Evolutionary conservation across 1,284 basidiomycete species (phyloP).

Genomic region (Pseudozyma flocculosa): DNA sequence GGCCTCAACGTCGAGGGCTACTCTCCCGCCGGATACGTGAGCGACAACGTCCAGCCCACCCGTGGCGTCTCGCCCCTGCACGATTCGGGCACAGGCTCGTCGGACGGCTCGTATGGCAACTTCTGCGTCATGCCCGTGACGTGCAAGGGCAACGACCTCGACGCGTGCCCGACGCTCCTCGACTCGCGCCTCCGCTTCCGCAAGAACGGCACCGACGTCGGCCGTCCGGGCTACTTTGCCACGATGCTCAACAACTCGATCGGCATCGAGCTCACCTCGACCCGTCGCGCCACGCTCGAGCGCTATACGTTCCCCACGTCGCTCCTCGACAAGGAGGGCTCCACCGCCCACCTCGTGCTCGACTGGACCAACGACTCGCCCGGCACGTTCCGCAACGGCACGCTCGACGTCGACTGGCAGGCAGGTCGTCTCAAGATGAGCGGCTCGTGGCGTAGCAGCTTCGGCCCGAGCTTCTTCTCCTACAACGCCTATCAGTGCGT

Average conservation of each 20-base stretch:
- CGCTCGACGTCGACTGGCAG: conserved; percentile 28
- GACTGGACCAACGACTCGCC: conserved; percentile 52
- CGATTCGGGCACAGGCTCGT: conserved; percentile 49
- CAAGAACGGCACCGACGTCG: conserved; percentile 24
- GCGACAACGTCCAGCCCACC: conserved; percentile 23
- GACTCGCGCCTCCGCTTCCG: conserved; percentile 37
- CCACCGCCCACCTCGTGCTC: conserved; percentile 34
- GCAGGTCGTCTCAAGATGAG: conserved; percentile 38
- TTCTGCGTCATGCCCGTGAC: conserved; percentile 46
- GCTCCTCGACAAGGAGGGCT: conserved; percentile 17
- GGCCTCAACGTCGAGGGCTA: conserved; percentile 46
- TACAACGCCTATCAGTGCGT: conserved; percentile 43
- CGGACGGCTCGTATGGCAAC: conserved; percentile 44
- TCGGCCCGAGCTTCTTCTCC: conserved; percentile 24
- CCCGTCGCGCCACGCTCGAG: conserved; percentile 40
- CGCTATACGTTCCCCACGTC: conserved; percentile 39
- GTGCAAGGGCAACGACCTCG: conserved; percentile 29
- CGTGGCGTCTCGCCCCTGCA: conserved; percentile 45
- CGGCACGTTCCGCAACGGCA: conserved; percentile 35
- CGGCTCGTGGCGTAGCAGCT: conserved; percentile 38
- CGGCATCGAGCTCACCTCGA: conserved; percentile 42
- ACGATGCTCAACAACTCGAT: conserved; percentile 45
- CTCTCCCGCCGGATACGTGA: conserved; percentile 44
- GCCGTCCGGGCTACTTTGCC: conserved; percentile 45
- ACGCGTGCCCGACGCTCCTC: conserved; percentile 39